Percentiles rank a stretch among this genome's conserved stretches.
Evolutionary conservation across 2,329 filamentous ascomycete genomes (phyloP).

Genomic region (Xylaria polymorpha): DNA sequence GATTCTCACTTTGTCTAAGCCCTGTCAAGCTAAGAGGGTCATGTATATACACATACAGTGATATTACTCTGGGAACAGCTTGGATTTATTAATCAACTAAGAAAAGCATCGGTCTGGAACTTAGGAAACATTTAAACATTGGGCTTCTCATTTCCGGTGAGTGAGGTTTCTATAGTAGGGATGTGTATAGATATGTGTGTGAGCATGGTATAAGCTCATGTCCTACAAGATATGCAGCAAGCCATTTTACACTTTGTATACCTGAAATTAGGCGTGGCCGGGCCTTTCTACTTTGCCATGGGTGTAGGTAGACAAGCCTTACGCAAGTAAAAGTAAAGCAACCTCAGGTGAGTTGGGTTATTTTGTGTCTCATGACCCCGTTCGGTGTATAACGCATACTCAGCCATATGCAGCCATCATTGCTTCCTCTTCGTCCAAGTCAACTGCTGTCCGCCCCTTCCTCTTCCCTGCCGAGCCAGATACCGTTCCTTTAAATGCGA

Average conservation of each 20-base stretch:
- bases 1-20: not conserved
- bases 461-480: conserved; percentile 12
- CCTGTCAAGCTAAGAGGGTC: not conserved
- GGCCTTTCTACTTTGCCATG: not conserved
- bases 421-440: conserved; percentile 63
- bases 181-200: not conserved
- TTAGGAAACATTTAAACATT: not conserved
- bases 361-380: not conserved
- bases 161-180: not conserved
- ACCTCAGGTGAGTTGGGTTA: not conserved
- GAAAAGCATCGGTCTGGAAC: not conserved
- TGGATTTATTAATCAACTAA: not conserved
- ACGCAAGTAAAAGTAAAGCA: not conserved
- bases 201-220: not conserved
- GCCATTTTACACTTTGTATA: not conserved
- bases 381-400: conserved; percentile 35
- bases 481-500: conserved; percentile 49
- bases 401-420: conserved; percentile 60
- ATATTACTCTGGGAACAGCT: not conserved
- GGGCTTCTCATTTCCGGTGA: not conserved
- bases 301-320: not conserved
- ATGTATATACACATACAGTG: not conserved
- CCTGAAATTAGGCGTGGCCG: not conserved
- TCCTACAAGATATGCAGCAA: conserved; percentile 6
- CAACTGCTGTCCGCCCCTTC: conserved; percentile 39